Percentiles rank a stretch among this genome's conserved stretches.
Conservation (phyloP, 768 basidiomycete species). For the Suillus ampliporus region DNA sequence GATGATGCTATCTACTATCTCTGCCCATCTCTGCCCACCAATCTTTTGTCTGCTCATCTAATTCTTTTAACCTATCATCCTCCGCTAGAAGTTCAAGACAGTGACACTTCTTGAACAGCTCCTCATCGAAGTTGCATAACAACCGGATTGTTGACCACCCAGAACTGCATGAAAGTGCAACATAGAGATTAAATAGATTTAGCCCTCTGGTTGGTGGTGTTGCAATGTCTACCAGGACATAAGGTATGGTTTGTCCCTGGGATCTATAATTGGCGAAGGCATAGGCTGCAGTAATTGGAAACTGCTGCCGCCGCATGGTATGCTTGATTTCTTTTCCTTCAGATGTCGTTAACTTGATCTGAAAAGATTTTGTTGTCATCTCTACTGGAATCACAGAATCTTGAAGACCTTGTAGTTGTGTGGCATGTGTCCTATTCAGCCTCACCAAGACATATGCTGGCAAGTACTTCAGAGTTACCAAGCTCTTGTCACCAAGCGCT, state of each 20-base stretch:
- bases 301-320: conserved; percentile 25
- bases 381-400: conserved; percentile 39
- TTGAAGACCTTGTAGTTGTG: conserved; percentile 33
- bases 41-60: conserved; percentile 10
- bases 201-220: conserved; percentile 38
- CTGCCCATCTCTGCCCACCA: conserved; percentile 15
- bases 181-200: conserved; percentile 46
- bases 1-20: no score
- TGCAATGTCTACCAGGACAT: conserved; percentile 45
- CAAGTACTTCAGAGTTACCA: conserved; percentile 34
- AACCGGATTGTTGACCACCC: conserved; percentile 34
- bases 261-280: conserved; percentile 48
- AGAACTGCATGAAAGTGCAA: conserved; percentile 44
- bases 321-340: conserved; percentile 17
- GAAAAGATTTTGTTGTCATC: conserved; percentile 26
- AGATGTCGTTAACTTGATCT: background rate
- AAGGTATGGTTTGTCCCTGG: conserved; percentile 48
- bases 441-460: conserved; percentile 41
- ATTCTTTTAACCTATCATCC: conserved; percentile 12
- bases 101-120: background rate
- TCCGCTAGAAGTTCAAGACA: conserved; percentile 11
- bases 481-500: conserved; percentile 14
- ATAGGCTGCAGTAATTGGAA: conserved; percentile 44
- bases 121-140: conserved; percentile 33
- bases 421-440: conserved; percentile 32